These are phyloP conservation scores for Jacaranda copaia DNA, from an alignment of 257 asterid species.

Conservation along the genomic window DNA sequence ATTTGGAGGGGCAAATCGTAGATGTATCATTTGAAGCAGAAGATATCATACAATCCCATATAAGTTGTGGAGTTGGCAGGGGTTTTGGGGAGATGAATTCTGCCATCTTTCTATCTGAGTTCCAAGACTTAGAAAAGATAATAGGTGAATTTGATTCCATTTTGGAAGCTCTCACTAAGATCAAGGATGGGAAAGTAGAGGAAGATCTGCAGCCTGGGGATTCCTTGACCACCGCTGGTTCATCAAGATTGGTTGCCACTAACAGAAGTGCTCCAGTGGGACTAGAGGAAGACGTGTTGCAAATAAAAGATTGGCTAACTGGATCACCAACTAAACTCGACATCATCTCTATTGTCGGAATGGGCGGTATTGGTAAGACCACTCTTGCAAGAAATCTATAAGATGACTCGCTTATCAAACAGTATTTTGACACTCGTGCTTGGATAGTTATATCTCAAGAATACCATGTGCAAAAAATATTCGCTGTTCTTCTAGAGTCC, in stretches of 20 bases:
- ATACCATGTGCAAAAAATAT: slow-evolving; percentile 19
- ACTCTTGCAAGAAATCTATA: neutral
- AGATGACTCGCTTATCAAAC: neutral
- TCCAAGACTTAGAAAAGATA: neutral
- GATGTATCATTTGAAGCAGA: neutral
- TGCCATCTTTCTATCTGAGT: neutral
- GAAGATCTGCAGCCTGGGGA: neutral
- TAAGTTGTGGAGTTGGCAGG: neutral
- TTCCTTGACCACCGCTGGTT: neutral
- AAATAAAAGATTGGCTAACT: neutral
- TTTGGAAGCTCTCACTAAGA: neutral
- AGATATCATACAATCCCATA: neutral
- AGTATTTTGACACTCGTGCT: neutral
- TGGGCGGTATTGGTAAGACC: neutral
- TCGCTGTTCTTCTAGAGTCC: slow-evolving; percentile 26
- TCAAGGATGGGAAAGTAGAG: neutral
- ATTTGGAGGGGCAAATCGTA: neutral
- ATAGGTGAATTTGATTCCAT: neutral
- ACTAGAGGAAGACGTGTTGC: neutral
- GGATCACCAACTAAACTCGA: neutral
- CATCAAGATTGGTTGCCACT: neutral
- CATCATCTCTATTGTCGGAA: neutral
- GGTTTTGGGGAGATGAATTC: neutral
- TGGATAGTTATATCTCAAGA: slow-evolving; percentile 28
- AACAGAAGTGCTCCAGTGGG: neutral